Evolutionary conservation across 2,329 filamentous ascomycete species (phyloP).

Genomic region (Knufia fluminis): DNA sequence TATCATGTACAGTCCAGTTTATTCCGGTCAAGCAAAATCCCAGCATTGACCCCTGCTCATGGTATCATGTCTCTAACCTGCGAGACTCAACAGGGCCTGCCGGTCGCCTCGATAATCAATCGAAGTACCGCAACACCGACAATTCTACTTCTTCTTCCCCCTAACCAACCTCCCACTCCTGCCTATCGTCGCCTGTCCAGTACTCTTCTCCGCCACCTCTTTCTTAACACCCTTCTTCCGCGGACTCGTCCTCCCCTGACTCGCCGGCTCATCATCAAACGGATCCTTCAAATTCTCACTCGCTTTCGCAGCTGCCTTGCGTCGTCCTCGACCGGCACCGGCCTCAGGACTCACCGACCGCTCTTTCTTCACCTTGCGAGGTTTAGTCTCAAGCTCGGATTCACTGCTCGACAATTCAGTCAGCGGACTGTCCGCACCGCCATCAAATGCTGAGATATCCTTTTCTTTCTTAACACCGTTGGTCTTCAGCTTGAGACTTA

Average conservation of each 20-base stretch:
- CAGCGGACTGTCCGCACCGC: neutral
- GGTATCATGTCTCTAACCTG: no score
- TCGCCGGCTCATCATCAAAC: neutral
- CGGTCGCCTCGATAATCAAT: no score
- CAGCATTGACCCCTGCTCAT: no score
- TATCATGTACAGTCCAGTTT: no score
- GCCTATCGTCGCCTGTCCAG: neutral
- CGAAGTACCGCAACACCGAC: neutral
- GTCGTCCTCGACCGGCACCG: neutral
- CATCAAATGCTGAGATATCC: neutral
- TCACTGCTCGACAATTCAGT: neutral
- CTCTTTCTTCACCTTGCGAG: neutral
- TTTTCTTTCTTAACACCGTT: neutral
- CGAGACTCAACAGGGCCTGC: no score
- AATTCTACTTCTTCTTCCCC: neutral
- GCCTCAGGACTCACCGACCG: neutral
- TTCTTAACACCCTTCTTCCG: neutral
- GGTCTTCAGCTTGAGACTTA: neutral
- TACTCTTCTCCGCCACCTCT: neutral
- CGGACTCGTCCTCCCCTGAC: neutral
- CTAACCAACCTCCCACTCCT: conserved; percentile 4
- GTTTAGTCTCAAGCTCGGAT: neutral
- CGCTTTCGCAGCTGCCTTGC: neutral
- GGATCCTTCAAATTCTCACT: conserved; percentile 6
- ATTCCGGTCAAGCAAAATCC: no score